A percentile compares a stretch with the other conserved stretches of the same genome.
Evolutionary conservation across 768 basidiomycete species (phyloP).

Genomic region (Lenzites betulinus): DNA sequence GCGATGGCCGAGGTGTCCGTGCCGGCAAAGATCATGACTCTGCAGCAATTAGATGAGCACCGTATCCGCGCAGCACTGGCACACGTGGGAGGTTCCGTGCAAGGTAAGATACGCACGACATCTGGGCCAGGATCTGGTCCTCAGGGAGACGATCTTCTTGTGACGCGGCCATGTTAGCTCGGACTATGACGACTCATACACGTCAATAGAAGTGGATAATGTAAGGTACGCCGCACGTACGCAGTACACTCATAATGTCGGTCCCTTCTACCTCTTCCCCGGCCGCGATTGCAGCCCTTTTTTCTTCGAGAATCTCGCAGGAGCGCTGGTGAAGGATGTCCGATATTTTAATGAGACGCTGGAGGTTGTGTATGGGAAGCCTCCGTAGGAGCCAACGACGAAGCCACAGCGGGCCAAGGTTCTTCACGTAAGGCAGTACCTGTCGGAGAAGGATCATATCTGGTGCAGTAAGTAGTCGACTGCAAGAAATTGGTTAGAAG

Average conservation of each 20-base stretch:
- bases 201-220: too few species aligned
- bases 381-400: slow-evolving; percentile 44
- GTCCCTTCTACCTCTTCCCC: slow-evolving; percentile 34
- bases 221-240: slow-evolving; percentile 24
- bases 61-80: too few species aligned
- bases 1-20: slow-evolving; percentile 7
- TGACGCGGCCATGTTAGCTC: slow-evolving; percentile 38
- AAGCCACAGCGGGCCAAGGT: slow-evolving; percentile 42
- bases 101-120: too few species aligned
- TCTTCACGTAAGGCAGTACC: slow-evolving; percentile 44
- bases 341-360: slow-evolving; percentile 44
- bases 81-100: too few species aligned
- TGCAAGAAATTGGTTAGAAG: neutral
- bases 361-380: slow-evolving; percentile 40
- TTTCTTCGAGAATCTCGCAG: slow-evolving; percentile 39
- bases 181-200: too few species aligned
- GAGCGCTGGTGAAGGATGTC: slow-evolving; percentile 49
- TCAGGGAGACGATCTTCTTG: slow-evolving; percentile 25
- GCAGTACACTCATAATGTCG: slow-evolving; percentile 49
- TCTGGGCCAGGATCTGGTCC: slow-evolving; percentile 43
- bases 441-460: slow-evolving; percentile 41
- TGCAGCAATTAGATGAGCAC: neutral
- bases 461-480: neutral
- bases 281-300: slow-evolving; percentile 33
- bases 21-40: neutral